Evolutionary conservation across 1,284 basidiomycete species (phyloP), one percentile per base, ranked within the genome.

Genomic region (Apiotrichum laibachii): DNA sequence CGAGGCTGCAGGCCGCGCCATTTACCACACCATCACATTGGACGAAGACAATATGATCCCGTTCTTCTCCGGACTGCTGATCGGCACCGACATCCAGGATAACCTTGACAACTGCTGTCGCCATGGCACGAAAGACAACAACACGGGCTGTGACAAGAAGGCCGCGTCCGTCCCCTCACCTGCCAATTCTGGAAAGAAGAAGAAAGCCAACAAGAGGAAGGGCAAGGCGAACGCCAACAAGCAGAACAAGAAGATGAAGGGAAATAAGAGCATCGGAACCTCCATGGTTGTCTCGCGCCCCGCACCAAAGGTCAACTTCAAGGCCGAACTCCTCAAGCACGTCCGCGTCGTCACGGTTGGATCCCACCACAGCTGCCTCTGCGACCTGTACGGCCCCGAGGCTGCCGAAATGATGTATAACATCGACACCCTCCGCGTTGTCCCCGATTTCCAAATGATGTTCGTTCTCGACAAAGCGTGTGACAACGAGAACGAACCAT

Each of bases 341-440:
- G 54, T 56, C 13, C 26, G 19, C 5, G 54, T 56, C 8, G 19
- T 56, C 31, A 50, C 40, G 10, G 11, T 56, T 7, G 54, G 54
- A 5, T 35, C 31, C 0, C 54, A 56, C 54, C 47, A 50, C 40
- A 11, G 5, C 26, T 44, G 48, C 21, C 5, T 44, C 21, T 56
- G 54, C 48, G n/a, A 22, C 13, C 12, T 11, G 2, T 56, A 50
- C 48, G 54, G 48, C 31, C 10, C 50, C 11, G 8, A 7, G 7
- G 34, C 34, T 8, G 34, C 34, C 34, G 34, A 7, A 35, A 8
- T 35, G 8, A 35, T 35, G 8, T 7, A 35, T 13, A 35, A 35
- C 34, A 35, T 35, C 13, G 31, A 56, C 8, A 44, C 22, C 1
- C 47, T 56, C 4, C 53, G 53, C 18, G 39, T 55, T 13, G 45